Evolutionary conservation across 257 asterid genomes (phyloP).

Genomic region (Mitragyna speciosa): DNA sequence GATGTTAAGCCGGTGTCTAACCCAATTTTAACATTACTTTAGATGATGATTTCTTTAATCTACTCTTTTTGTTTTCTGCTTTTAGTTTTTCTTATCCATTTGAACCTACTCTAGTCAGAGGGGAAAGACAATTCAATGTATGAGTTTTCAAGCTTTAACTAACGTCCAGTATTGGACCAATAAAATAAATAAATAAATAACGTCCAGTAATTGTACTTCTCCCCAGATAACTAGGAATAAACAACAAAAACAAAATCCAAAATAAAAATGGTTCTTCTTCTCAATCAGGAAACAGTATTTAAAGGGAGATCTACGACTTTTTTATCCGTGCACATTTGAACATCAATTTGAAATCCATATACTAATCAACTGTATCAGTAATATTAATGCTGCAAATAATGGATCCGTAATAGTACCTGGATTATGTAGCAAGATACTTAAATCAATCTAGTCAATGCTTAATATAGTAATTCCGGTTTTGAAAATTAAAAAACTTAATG

Average conservation of each 20-base stretch:
- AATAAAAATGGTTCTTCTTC: background rate
- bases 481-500: background rate
- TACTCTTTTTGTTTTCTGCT: slow-evolving; percentile 10
- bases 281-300: background rate
- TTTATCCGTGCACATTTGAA: background rate
- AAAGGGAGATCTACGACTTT: background rate
- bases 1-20: slow-evolving; percentile 62
- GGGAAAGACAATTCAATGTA: slow-evolving; percentile 1
- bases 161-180: background rate
- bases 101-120: slow-evolving; percentile 2
- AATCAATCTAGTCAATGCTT: background rate
- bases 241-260: background rate
- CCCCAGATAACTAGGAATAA: background rate
- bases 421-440: too few species aligned
- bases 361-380: background rate
- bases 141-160: background rate
- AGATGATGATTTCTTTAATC: slow-evolving; percentile 7
- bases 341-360: background rate
- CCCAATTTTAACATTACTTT: slow-evolving; percentile 17
- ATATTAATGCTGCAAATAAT: background rate
- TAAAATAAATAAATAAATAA: too few species aligned
- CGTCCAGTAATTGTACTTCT: background rate
- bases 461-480: background rate
- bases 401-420: too few species aligned
- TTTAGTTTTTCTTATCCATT: background rate